phyloP scores from a whole-genome alignment of 2,329 filamentous ascomycete species.

The Diaporthe sp. region DNA sequence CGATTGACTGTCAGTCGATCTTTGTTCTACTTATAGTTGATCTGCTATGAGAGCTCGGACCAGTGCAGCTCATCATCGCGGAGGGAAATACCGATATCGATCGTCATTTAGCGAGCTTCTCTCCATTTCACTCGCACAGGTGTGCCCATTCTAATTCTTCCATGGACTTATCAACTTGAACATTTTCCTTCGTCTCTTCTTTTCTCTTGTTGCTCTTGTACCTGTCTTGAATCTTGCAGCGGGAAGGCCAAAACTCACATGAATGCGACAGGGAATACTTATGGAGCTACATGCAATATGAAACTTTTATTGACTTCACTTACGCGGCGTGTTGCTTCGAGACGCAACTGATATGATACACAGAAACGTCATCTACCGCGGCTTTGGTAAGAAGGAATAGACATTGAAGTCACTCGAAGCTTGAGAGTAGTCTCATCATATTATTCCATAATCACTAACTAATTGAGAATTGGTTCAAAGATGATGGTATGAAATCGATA shows the following conservation, averaged over 20 bases:
- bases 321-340: background rate
- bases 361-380: background rate
- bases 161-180: background rate
- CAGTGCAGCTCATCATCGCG: background rate
- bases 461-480: background rate
- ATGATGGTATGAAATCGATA: background rate
- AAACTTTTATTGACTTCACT: background rate
- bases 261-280: background rate
- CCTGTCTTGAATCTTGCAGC: background rate
- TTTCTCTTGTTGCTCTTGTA: background rate
- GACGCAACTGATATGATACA: background rate
- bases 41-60: background rate
- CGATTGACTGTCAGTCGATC: background rate
- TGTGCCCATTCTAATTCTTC: background rate
- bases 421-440: background rate
- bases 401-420: background rate
- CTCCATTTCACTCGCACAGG: background rate
- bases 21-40: background rate
- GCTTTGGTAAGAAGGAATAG: background rate
- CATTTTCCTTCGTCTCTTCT: background rate
- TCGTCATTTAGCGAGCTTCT: background rate
- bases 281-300: background rate
- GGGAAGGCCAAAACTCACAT: background rate
- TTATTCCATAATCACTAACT: no score
- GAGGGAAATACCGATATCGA: background rate